These are phyloP conservation scores for Neurospora discreta DNA, from an alignment of 495 filamentous ascomycete genomes.

Conservation along the genomic window DNA sequence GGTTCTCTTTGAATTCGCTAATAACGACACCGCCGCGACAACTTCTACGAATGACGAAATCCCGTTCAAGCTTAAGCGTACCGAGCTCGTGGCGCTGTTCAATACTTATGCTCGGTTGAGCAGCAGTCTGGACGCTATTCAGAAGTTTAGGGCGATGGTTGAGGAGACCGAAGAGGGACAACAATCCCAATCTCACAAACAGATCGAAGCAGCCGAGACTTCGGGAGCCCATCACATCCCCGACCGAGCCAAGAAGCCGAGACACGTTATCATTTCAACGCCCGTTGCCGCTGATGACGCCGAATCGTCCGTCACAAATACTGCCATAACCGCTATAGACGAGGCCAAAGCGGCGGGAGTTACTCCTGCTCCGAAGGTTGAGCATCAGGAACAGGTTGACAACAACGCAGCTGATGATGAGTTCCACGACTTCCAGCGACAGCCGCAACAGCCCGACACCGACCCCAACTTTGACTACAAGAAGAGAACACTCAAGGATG, in stretches of 20 bases:
- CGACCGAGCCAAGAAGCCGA: slow-evolving; percentile 33
- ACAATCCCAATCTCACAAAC: slow-evolving; percentile 10
- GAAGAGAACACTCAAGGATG: slow-evolving; percentile 38
- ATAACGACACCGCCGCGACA: slow-evolving; percentile 48
- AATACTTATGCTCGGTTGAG: slow-evolving; percentile 87
- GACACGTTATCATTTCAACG: slow-evolving; percentile 25
- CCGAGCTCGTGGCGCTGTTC: slow-evolving; percentile 85
- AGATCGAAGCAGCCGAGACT: slow-evolving; percentile 25
- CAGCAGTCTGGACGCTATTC: slow-evolving; percentile 62
- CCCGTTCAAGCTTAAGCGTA: slow-evolving; percentile 68
- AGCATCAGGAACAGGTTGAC: not conserved
- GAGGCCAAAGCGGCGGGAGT: not conserved
- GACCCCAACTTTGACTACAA: not conserved
- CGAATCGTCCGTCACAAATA: slow-evolving; percentile 4
- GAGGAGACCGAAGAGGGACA: slow-evolving; percentile 36
- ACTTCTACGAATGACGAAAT: slow-evolving; percentile 17
- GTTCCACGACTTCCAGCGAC: slow-evolving; percentile 5
- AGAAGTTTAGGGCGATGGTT: slow-evolving; percentile 62
- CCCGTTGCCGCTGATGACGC: not conserved
- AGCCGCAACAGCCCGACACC: not conserved
- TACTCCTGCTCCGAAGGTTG: not conserved
- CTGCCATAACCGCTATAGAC: slow-evolving; percentile 1
- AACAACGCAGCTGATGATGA: slow-evolving; percentile 22
- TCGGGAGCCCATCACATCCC: slow-evolving; percentile 17
- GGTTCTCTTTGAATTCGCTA: slow-evolving; percentile 90